Evolutionary conservation across 192 early-diverging fungal genomes (phyloP), one percentile per base, ranked within the genome.

Genomic region (Mortierella claussenii): DNA sequence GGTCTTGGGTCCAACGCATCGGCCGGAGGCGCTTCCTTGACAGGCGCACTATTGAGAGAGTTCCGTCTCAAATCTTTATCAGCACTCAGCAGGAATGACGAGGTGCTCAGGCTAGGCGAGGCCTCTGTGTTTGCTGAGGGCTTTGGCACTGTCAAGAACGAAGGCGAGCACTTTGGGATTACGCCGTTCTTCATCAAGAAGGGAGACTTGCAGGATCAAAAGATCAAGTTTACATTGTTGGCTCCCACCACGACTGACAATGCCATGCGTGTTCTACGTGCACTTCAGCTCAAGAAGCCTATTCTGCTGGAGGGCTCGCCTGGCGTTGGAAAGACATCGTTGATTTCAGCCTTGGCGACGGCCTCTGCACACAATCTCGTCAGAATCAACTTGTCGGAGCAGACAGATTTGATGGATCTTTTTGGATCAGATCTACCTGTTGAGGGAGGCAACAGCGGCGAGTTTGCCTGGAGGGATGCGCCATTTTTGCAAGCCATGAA

Each of bases 351-450:
- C 17, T 81, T 99, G 55, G 94, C 95, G 4, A 79, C 81, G 0
- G 76, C 92, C 3, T 86, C 95, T n/a, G 95, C 95, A 1, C 90
- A 95, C 67, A 83, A 82, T 2, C 79, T 99, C 20, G 93, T 95
- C 47, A 91, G 98, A 51, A 96, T 99, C 85, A 99, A 99, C 81
- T 80, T 99, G 59, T 96, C 94, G 18, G 98, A 99, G 65, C 98
- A 99, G 78, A 98, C 98, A 0, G 98, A 99, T 79, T 80, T 99
- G 65, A 97, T 94, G 90, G 98, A 99, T 74, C 83, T 99, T 45
- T 99, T 99, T 85, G 98, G 98, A 47, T 93, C 94, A 18, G 98
- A 99, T 83, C 83, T 99, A 53, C 98, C 98, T 1, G 94, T 96
- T 0, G 96, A 97, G 75, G 94, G 93, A 43, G 95, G 92, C 7